Base-by-base conservation (phyloP, 495 filamentous ascomycete genomes). In the Podospora australis region DNA sequence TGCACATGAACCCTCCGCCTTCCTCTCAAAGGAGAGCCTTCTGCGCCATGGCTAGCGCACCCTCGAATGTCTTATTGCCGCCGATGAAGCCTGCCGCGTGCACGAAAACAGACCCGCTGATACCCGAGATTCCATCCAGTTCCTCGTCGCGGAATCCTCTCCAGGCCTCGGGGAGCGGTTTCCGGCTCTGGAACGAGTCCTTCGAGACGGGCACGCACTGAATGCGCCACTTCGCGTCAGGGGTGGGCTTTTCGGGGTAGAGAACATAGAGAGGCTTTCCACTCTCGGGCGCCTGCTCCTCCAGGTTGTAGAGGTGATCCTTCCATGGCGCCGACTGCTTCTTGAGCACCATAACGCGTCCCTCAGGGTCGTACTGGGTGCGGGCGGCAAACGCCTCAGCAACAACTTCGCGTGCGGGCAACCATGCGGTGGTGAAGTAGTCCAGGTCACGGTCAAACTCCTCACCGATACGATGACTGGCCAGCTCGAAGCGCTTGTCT, bases 1-100 rank as follows among this genome's bases (percentile, higher is more conserved):
- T 17, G n/a, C 6, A 36, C 9, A 17, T 36, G 32, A 17, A n/a
- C 14, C 3, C 14, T 36, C 13, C 5, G 13, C n/a, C 32, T 36
- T 34, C 9, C 20, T 36, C 23, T 55, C 48, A 58, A 14, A 54
- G 8, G 11, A 70, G 65, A 7, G 88, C 83, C 68, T 82, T 87
- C 59, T 78, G 71, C 30, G 90, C 90, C 88, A 97, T 91, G 40
- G 81, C 79, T 60, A 87, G 72, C 21, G 82, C 90, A n/a, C 92
- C 94, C 41, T 94, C 88, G 59, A 82, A 89, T 0, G 83, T 91
- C 72, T 83, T 82, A 63, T 96, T 94, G 2, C 92, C 92, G 14
- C 94, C 92, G 65, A 97, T 95, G 65, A 98, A 98, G 4, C 92
- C 94, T 44, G 82, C 84, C 6, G 92, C 90, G 57, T 98, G 92